Base-by-base conservation (phyloP, 805 yeast species). In the Cyberlindnera xishuangbannaensis region DNA sequence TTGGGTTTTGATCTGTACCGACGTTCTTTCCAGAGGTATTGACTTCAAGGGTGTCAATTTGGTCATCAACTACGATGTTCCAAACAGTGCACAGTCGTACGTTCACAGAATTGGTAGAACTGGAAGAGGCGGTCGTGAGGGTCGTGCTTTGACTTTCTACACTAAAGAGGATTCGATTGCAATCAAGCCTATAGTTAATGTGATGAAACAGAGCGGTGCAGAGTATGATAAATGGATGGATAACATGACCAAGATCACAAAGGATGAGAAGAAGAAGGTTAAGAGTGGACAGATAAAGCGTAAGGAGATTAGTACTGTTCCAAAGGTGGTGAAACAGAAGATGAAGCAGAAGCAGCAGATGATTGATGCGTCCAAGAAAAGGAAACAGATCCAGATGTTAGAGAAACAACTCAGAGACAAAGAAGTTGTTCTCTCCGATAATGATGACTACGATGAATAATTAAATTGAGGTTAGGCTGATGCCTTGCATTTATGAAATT, bases 61-160 rank as follows among this genome's bases (percentile, higher is more conserved):
- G 39, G 97, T 92, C 25, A 84, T 92, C 45, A 92, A 92, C 61
- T 92, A 92, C 58, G 99, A 92, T 60, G 95, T 92, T 10, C 99
- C 99, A 13, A 83, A 78, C 49, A 75, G 82, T 27, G 86, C 97
- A 1, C 97, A 90, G 58, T 81, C 95, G 0, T 92, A 92, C 56
- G 96, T 92, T 28, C 99, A 92, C 59, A 76, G 99, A 63, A 85
- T 92, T 50, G 99, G 99, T 59, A 82, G 99, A 69, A 90, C 98
- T 2, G 99, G 98, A 47, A 80, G 99, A 69, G 95, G 86, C 34
- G 95, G 95, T 1, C 76, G 82, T 40, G 51, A 62, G 7, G 98
- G 99, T 37, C 71, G 71, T 47, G 97, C 97, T 0, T 75, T 92
- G 14, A 92, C 98, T 0, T 79, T 88, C 45, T 92, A 83, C 64